phyloP scores from a whole-genome alignment of 2,329 filamentous ascomycete genomes.

The Leptographium galeiforme region DNA sequence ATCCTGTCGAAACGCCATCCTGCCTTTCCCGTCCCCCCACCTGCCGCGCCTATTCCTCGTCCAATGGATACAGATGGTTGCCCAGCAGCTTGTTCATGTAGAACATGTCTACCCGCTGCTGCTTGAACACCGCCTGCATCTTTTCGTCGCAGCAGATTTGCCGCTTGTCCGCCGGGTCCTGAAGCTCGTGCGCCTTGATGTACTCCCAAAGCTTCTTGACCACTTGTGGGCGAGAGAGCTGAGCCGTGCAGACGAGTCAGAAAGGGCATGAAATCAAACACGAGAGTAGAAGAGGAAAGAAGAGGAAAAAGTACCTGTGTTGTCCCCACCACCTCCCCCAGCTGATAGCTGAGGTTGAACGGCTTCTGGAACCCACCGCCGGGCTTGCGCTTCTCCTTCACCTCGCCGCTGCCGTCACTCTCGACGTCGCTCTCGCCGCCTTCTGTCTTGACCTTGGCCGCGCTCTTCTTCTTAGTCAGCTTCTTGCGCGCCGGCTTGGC shows the following conservation, averaged over 20 bases:
- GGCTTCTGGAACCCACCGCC: slow-evolving; percentile 90
- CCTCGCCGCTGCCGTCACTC: slow-evolving; percentile 35
- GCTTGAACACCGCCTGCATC: slow-evolving; percentile 86
- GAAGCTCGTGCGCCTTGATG: slow-evolving; percentile 76
- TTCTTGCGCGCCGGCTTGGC: slow-evolving; percentile 49
- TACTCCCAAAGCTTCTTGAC: slow-evolving; percentile 96
- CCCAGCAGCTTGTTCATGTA: slow-evolving; percentile 97
- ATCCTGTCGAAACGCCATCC: not conserved
- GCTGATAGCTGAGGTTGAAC: slow-evolving; percentile 57
- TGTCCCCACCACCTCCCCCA: slow-evolving; percentile 59
- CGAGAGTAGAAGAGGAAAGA: not conserved
- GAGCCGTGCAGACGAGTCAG: not conserved
- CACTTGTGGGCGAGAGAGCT: slow-evolving; percentile 87
- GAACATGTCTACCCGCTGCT: slow-evolving; percentile 91
- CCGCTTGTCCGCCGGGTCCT: slow-evolving; percentile 82
- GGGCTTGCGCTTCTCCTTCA: slow-evolving; percentile 63
- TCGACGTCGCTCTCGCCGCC: slow-evolving; percentile 65
- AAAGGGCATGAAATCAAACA: not conserved
- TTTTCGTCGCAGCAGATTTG: slow-evolving; percentile 87
- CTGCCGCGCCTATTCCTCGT: slow-evolving; percentile 39
- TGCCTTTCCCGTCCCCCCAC: too few relatives aligned
- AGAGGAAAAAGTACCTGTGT: slow-evolving; percentile 37
- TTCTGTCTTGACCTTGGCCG: slow-evolving; percentile 59
- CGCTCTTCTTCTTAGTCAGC: slow-evolving; percentile 58
- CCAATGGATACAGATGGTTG: slow-evolving; percentile 74